Conservation (phyloP, 73 alveolate species). For the Effrenium voratum region DNA sequence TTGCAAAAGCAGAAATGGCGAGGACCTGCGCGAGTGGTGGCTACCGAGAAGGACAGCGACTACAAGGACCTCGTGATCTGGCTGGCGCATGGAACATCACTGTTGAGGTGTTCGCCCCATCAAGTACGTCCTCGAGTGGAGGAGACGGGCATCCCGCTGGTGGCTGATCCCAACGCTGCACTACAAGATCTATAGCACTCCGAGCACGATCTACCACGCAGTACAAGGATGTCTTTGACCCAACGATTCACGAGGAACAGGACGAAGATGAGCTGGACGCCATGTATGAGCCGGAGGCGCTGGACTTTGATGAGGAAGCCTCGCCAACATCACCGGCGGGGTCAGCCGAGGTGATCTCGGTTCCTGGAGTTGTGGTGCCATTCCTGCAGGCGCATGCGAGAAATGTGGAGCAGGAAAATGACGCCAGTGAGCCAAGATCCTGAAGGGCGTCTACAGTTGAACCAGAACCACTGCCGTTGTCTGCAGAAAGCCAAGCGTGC, state of each 20-base stretch:
- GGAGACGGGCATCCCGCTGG: not conserved
- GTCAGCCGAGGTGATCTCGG: too few species aligned
- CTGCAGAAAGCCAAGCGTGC: too few species aligned
- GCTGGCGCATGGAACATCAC: conserved; percentile 37
- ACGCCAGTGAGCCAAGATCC: too few species aligned
- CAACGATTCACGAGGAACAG: too few species aligned
- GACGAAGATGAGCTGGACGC: not conserved
- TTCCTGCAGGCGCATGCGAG: not conserved
- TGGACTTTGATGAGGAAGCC: not conserved
- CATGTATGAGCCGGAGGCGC: not conserved
- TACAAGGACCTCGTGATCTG: not conserved
- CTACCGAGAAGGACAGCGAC: not conserved
- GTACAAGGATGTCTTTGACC: not conserved
- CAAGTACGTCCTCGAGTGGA: not conserved
- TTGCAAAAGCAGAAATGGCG: conserved; percentile 54
- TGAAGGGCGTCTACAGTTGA: not conserved
- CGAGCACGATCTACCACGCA: conserved; percentile 36
- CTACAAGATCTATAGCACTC: not conserved
- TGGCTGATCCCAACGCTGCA: not conserved
- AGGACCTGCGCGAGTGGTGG: conserved; percentile 13
- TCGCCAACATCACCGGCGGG: not conserved
- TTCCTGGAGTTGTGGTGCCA: not conserved
- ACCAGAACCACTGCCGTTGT: not conserved
- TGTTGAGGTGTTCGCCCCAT: conserved; percentile 16
- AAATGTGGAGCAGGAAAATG: not conserved